Conservation (phyloP, 1,284 basidiomycete genomes). For the Cutaneotrichosporon dermatis region DNA sequence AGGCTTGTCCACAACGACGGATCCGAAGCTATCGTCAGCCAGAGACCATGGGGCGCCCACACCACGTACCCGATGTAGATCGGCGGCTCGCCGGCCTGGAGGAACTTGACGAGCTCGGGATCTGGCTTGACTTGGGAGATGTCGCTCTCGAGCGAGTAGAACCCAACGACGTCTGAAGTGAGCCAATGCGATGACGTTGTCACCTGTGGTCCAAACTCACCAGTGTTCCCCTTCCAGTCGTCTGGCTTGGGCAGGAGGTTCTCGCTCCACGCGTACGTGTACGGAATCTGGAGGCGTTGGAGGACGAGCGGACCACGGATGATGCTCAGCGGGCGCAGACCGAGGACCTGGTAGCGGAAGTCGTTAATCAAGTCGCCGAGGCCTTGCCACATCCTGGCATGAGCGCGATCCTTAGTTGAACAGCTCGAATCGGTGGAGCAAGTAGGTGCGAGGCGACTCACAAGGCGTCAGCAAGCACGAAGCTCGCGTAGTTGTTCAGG, state of each 20-base stretch:
- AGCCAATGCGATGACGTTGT: not conserved
- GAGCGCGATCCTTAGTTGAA: too few species aligned
- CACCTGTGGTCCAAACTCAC: conserved; percentile 41
- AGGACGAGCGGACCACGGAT: conserved; percentile 56
- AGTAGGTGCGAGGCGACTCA: too few species aligned
- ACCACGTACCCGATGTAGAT: conserved; percentile 58
- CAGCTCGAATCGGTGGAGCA: too few species aligned
- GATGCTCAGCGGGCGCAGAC: conserved; percentile 53
- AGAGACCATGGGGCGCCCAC: too few species aligned
- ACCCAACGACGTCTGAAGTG: conserved; percentile 60
- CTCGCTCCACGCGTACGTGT: conserved; percentile 68
- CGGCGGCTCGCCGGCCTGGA: conserved; percentile 56
- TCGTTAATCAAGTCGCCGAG: conserved; percentile 60
- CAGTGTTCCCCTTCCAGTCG: conserved; percentile 62
- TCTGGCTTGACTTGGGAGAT: conserved; percentile 48
- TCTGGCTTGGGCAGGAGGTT: conserved; percentile 60
- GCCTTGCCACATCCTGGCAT: conserved; percentile 40
- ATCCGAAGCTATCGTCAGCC: conserved; percentile 55
- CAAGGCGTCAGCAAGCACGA: conserved; percentile 56
- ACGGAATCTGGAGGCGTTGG: conserved; percentile 61
- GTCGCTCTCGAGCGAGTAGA: conserved; percentile 54
- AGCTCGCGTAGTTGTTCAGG: conserved; percentile 59
- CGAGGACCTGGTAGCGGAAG: conserved; percentile 57
- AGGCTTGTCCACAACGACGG: conserved; percentile 61
- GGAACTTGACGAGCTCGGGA: conserved; percentile 53